A percentile compares a stretch with the other conserved stretches of the same genome.
Evolutionary conservation across 2,329 filamentous ascomycete genomes (phyloP).

Genomic region (Graphilbum sp.): DNA sequence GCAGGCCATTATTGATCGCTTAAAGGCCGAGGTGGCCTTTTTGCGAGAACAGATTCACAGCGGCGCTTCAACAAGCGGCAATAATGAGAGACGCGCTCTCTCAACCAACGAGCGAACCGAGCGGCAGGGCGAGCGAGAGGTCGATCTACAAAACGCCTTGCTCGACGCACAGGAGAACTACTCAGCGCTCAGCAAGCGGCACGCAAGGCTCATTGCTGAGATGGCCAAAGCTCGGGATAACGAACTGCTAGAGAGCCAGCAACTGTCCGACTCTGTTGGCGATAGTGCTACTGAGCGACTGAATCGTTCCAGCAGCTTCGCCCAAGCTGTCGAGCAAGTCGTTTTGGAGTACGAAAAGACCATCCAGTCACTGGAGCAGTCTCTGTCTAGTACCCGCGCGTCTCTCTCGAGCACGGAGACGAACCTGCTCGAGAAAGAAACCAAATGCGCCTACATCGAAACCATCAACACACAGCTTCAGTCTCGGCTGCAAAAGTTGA

Average conservation of each 20-base stretch:
- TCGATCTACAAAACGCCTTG: slow-evolving; percentile 84
- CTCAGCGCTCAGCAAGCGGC: slow-evolving; percentile 72
- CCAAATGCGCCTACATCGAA: slow-evolving; percentile 82
- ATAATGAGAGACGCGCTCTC: slow-evolving; percentile 35
- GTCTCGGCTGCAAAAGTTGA: slow-evolving; percentile 74
- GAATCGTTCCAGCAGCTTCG: slow-evolving; percentile 90
- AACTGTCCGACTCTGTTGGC: slow-evolving; percentile 45
- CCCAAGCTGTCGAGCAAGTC: slow-evolving; percentile 87
- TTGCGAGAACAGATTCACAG: slow-evolving; percentile 84
- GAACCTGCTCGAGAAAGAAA: slow-evolving; percentile 77
- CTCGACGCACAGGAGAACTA: slow-evolving; percentile 93
- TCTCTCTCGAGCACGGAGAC: slow-evolving; percentile 77
- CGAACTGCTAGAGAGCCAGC: slow-evolving; percentile 41
- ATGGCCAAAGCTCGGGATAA: slow-evolving; percentile 72
- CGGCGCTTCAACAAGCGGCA: slow-evolving; percentile 44
- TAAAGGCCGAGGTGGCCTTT: slow-evolving; percentile 88
- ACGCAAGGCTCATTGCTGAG: slow-evolving; percentile 89
- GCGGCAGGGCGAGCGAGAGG: slow-evolving; percentile 67
- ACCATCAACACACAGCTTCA: slow-evolving; percentile 85
- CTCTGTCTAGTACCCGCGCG: slow-evolving; percentile 71
- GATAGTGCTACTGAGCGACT: slow-evolving; percentile 74
- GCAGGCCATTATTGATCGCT: slow-evolving; percentile 77
- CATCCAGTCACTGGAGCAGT: slow-evolving; percentile 83
- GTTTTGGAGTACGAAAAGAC: slow-evolving; percentile 98
- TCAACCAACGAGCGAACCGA: slow-evolving; percentile 56